Evolutionary conservation across 2,329 filamentous ascomycete species (phyloP).

Genomic region (Ilyonectria sp.): DNA sequence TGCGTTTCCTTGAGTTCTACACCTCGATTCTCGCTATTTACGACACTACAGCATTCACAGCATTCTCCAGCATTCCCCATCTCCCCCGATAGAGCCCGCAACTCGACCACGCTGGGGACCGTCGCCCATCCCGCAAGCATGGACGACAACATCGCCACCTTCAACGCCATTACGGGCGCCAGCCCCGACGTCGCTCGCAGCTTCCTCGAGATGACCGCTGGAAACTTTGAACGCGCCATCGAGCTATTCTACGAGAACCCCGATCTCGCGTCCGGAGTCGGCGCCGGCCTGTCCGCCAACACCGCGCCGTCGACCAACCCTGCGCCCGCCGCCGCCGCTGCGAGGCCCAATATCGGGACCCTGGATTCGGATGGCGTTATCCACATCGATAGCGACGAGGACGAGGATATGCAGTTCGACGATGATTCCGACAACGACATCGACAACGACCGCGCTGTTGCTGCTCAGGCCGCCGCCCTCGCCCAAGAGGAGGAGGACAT

Average conservation of each 20-base stretch:
- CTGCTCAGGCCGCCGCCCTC: constrained; percentile 57
- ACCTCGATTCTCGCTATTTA: not conserved
- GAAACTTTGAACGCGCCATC: constrained; percentile 87
- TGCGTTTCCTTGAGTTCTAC: not conserved
- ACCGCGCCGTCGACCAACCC: constrained; percentile 35
- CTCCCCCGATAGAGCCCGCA: constrained; percentile 2
- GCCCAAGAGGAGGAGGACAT: constrained; percentile 88
- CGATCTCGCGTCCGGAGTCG: constrained; percentile 68
- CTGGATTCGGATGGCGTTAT: constrained; percentile 65
- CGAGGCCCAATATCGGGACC: constrained; percentile 47
- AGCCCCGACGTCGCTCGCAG: constrained; percentile 81
- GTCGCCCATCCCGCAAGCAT: constrained; percentile 58
- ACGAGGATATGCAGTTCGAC: constrained; percentile 60
- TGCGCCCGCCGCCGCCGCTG: constrained; percentile 51
- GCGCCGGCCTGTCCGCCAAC: constrained; percentile 51
- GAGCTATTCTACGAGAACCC: constrained; percentile 92
- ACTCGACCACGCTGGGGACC: constrained; percentile 14
- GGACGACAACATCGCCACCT: constrained; percentile 83
- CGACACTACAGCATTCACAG: not conserved
- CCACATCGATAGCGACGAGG: constrained; percentile 66
- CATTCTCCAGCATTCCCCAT: not conserved
- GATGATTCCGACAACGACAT: constrained; percentile 57
- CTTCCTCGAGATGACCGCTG: constrained; percentile 88
- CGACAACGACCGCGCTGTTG: constrained; percentile 58
- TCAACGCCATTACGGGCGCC: constrained; percentile 86